Base-by-base conservation (phyloP, 1,284 basidiomycete species). In the Tilletia caries region DNA sequence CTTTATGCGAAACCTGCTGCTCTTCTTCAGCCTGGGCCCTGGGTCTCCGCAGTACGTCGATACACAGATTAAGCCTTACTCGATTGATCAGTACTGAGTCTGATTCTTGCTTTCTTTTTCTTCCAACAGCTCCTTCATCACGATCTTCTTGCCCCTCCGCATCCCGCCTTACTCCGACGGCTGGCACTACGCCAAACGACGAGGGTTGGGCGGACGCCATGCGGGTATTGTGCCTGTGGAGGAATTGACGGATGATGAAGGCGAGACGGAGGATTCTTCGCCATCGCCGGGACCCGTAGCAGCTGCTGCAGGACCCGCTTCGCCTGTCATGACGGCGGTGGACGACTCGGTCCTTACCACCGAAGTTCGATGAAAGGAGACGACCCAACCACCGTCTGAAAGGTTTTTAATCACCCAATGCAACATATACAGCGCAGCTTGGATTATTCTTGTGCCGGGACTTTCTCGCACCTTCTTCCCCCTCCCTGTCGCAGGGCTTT, bases 91-190 rank as follows among this genome's bases (percentile, higher is more conserved):
- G 66, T 68, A 13, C 34, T 27, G 48, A 50, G 6, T 1, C 15
- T 32, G 2, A 62, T 12, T 20, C 23, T 29, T 52, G 4, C 25
- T 2, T 12, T 32, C n/a, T 68, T 23, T 8, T 44, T 41, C 67
- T 10, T 41, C 18, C 43, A 68, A 13, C 72, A 93, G 92, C 80
- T 88, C 91, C 0, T 83, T 87, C 62, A 89, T 88, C 67, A 92
- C 92, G 0, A 87, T 98, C 3, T 79, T 97, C 12, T 78, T 98
- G 25, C 95, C 96, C 0, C 83, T 93, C 3, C 88, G 91, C 5
- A 87, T 92, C 32, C 88, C 89, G 64, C 93, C 95, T 0, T 91
- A 91, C 70, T 91, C 91, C 0, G 91, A 97, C 79, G 96, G 96
- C 0, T 89, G 89, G 79, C 86, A 88, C 0, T 98, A 90, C 90